These are phyloP conservation scores for Pancytospora philotis DNA, from an alignment of 371 early-diverging fungal species.

Conservation along the genomic window DNA sequence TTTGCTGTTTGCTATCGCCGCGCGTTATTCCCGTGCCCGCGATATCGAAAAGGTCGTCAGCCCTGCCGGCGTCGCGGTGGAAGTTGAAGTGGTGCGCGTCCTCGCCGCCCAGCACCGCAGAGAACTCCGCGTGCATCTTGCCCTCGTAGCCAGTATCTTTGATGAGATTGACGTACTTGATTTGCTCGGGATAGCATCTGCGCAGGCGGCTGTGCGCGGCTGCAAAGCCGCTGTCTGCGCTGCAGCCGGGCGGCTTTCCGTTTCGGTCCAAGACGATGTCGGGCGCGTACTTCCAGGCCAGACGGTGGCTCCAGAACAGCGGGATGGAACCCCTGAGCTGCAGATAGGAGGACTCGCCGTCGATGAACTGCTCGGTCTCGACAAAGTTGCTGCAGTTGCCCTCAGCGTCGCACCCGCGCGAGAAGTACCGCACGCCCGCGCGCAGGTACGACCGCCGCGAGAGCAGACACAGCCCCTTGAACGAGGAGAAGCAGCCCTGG, in stretches of 20 bases:
- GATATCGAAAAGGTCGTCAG: conserved; percentile 62
- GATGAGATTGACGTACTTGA: conserved; percentile 54
- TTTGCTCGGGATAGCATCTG: neutral
- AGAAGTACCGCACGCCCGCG: conserved; percentile 85
- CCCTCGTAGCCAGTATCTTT: conserved; percentile 49
- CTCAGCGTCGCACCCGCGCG: conserved; percentile 84
- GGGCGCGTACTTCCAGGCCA: conserved; percentile 79
- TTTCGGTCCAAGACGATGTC: conserved; percentile 42
- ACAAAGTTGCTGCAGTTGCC: conserved; percentile 93
- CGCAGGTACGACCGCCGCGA: conserved; percentile 79
- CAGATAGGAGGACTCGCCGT: conserved; percentile 64
- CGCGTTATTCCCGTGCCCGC: conserved; percentile 13
- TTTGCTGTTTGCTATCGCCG: conserved; percentile 62
- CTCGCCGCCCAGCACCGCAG: conserved; percentile 17
- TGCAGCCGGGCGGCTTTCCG: conserved; percentile 17
- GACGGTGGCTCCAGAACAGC: conserved; percentile 79
- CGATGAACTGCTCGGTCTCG: conserved; percentile 84
- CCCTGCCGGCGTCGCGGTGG: conserved; percentile 46
- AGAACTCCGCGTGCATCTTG: conserved; percentile 7
- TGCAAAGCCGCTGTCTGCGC: neutral
- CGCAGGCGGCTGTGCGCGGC: neutral
- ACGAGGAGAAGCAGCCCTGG: conserved; percentile 54
- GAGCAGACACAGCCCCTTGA: conserved; percentile 61
- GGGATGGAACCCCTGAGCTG: conserved; percentile 84
- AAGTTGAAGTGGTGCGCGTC: conserved; percentile 38